phyloP scores from a whole-genome alignment of 2,329 filamentous ascomycete genomes.

The Periconia macrospinosa region DNA sequence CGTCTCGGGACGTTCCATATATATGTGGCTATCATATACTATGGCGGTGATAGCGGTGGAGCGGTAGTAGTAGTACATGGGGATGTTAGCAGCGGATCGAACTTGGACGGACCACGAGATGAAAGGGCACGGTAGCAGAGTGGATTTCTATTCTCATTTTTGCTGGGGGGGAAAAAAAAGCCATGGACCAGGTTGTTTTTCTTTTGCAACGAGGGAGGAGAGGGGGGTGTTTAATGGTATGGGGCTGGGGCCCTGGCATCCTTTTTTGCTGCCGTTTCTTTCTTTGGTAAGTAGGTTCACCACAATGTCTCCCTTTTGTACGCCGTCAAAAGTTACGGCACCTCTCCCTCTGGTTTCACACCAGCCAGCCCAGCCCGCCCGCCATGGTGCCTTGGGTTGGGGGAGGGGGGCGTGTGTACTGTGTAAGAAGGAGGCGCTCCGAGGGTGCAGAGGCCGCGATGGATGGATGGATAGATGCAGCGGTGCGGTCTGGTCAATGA shows the following conservation, averaged over 20 bases:
- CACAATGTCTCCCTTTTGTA: conserved; percentile 38
- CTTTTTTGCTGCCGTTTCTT: conserved; percentile 35
- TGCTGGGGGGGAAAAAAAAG: neutral
- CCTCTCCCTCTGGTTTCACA: conserved; percentile 39
- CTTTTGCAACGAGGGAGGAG: neutral
- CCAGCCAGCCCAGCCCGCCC: conserved; percentile 23
- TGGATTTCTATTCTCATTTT: no score
- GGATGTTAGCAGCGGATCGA: neutral
- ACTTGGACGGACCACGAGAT: neutral
- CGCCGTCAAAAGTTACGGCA: conserved; percentile 27
- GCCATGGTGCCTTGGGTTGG: neutral
- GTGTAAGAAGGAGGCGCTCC: no score
- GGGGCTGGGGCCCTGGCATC: conserved; percentile 10
- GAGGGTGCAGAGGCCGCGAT: no score
- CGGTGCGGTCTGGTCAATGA: no score
- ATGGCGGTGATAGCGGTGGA: neutral
- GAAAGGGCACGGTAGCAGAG: neutral
- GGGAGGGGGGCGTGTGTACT: no score
- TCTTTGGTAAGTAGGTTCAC: conserved; percentile 19
- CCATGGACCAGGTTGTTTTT: neutral
- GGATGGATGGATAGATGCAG: no score
- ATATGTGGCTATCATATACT: neutral
- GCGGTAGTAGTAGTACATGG: neutral
- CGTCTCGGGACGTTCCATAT: neutral
- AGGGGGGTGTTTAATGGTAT: no score